Evolutionary conservation across 768 basidiomycete species (phyloP), one percentile per base, ranked within the genome.

Genomic region (Lactarius psammicola): DNA sequence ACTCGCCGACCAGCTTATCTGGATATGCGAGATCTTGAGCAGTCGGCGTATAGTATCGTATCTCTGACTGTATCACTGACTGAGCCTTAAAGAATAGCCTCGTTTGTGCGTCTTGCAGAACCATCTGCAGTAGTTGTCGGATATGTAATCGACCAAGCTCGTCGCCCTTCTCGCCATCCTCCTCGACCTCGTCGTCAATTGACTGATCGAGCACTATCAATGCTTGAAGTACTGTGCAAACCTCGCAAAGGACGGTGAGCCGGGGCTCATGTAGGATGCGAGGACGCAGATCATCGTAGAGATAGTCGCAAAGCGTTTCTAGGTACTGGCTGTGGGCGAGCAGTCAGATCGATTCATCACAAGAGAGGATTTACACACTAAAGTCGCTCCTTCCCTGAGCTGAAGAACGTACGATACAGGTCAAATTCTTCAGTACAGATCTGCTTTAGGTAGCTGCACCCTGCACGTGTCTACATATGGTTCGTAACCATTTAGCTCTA

Each of bases 31-130:
- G 76, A 74, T 98, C 95, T 68, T 87, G 89, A 2, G 81, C 76
- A 67, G 85, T 89, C 0, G 94, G 88, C 1, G 82, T 81, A 75
- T 90, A 98, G 71, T 92, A 88, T 68, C 89, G 80, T 40, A 98
- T 93, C 59, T 98, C 96, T 36, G 85, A 84, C 72, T 95, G 91
- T 36, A 99, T 86, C 54, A 97, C 83, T 1, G 92, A 85, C 76
- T 98, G 95, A 7, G 95, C 95, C 74, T 97, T 91, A 83, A 98
- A 98, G 71, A 98, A 94, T 55, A 98, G 75, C 62, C 95, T 78
- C 15, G 97, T 98, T 79, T 98, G 96, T 1, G 95, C 94, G 73
- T 98, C 96, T 74, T 98, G 95, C 31, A 98, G 76, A 0, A 98
- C 88, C 87, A 95, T 93, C 73, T 89, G 85, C 56, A 98, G 77